Evolutionary conservation across 108 stramenopile species (phyloP).

Genomic region (Skeletonema costatum): DNA sequence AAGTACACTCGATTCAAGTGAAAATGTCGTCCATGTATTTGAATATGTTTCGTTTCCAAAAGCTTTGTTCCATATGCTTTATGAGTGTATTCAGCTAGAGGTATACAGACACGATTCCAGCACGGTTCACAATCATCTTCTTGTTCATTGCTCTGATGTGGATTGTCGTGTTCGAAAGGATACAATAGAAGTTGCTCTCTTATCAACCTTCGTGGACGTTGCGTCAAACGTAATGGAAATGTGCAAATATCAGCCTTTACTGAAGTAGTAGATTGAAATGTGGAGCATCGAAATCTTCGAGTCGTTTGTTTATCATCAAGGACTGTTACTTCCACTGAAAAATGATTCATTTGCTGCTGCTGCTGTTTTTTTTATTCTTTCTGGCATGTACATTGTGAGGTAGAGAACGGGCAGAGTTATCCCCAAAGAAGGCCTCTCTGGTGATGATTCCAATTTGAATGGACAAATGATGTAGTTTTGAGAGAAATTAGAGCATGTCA

Average conservation of each 20-base stretch:
- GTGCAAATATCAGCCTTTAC: constrained; percentile 19
- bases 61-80: constrained; percentile 16
- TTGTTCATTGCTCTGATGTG: background rate
- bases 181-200: constrained; percentile 18
- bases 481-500: background rate
- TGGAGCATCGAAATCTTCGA: constrained; percentile 19
- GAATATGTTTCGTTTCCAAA: constrained; percentile 7
- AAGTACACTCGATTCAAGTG: constrained; percentile 31
- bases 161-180: background rate
- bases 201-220: constrained; percentile 1
- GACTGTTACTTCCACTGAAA: constrained; percentile 25
- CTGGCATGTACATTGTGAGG: constrained; percentile 4
- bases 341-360: background rate
- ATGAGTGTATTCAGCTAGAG: constrained; percentile 3
- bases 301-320: constrained; percentile 20
- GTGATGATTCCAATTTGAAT: background rate
- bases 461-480: constrained; percentile 24
- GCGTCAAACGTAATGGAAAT: constrained; percentile 18
- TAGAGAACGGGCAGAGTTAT: constrained; percentile 20
- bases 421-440: constrained; percentile 12
- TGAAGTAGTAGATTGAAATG: constrained; percentile 21
- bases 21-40: constrained; percentile 15
- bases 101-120: constrained; percentile 29
- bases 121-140: constrained; percentile 13
- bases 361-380: background rate